Conservation (phyloP, 2,329 filamentous ascomycete species). For the Phaeosphaeriaceae sp. region DNA sequence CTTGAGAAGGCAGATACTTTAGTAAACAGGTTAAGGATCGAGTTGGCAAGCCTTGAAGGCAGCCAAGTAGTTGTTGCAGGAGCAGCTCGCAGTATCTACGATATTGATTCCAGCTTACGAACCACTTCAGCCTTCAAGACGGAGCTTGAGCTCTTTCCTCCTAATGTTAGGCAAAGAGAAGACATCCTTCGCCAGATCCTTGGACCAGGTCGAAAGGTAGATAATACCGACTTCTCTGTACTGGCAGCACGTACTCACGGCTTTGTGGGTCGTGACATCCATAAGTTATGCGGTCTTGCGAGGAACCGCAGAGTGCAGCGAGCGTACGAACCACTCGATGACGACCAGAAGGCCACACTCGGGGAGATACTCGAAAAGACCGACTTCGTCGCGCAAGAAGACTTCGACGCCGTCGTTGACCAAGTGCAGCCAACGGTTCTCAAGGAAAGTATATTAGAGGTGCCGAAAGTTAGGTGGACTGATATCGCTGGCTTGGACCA, state of each 20-base stretch:
- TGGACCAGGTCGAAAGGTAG: constrained; percentile 56
- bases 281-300: constrained; percentile 67
- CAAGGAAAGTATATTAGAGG: constrained; percentile 87
- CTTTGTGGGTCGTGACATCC: constrained; percentile 80
- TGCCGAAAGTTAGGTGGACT: constrained; percentile 82
- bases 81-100: constrained; percentile 74
- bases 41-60: constrained; percentile 60
- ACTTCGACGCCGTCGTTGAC: constrained; percentile 71
- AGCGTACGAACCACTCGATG: constrained; percentile 21
- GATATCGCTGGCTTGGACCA: constrained; percentile 86
- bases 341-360: constrained; percentile 31
- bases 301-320: constrained; percentile 45
- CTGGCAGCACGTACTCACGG: constrained; percentile 83
- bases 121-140: constrained; percentile 68
- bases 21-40: constrained; percentile 27
- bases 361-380: constrained; percentile 20
- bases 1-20: constrained; percentile 41
- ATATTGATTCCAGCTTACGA: constrained; percentile 74
- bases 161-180: constrained; percentile 72
- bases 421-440: constrained; percentile 82
- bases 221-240: constrained; percentile 57
- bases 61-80: constrained; percentile 75
- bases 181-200: constrained; percentile 69
- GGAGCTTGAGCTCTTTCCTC: constrained; percentile 78
- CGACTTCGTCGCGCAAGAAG: constrained; percentile 48